Evolutionary conservation across 495 filamentous ascomycete genomes (phyloP), one percentile per base, ranked within the genome.

Genomic region (Aspergillus biplanus): DNA sequence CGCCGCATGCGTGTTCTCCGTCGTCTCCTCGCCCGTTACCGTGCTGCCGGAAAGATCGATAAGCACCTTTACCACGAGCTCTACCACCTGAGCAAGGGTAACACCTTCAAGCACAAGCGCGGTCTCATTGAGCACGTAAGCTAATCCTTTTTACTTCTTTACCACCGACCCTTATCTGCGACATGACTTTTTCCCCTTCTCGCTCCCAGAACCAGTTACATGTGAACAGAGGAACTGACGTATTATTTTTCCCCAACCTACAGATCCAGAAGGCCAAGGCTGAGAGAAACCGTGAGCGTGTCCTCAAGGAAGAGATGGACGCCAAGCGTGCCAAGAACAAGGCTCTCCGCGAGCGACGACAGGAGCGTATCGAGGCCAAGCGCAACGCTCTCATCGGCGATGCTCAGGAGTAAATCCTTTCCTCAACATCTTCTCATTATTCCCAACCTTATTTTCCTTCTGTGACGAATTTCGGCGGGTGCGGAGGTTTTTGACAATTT

Each of bases 21-120:
- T 74, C 94, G 95, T 80, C 90, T 99, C 52, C 87, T 99, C 69
- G 94, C 97, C 85, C 97, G 97, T 85, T 99, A 99, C 86, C 95
- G 95, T 83, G 94, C 93, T 78, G 88, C 89, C 75, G 95, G 95
- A 82, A 99, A 99, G 90, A 99, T 99, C 82, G 95, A 99, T 86
- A 99, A 99, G 88, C 96, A 99, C 86, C 93, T 99, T 57, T 99
- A 99, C 88, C 95, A 99, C 87, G 92, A 97, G 85, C 92, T 99
- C 67, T 99, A 99, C 86, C 93, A 97, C 81, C 83, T 96, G 73
- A 91, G 89, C 89, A 99, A 99, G 93, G 95, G 95, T 96, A 99
- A 99, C 89, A 94, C 95, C 78, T 99, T 99, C 90, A 99, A 99
- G 92, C 95, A 99, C 90, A 99, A 97, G 92, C 90, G 95, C 76